Conservation (phyloP, 306 rosid species). For the Medicago arabica region DNA sequence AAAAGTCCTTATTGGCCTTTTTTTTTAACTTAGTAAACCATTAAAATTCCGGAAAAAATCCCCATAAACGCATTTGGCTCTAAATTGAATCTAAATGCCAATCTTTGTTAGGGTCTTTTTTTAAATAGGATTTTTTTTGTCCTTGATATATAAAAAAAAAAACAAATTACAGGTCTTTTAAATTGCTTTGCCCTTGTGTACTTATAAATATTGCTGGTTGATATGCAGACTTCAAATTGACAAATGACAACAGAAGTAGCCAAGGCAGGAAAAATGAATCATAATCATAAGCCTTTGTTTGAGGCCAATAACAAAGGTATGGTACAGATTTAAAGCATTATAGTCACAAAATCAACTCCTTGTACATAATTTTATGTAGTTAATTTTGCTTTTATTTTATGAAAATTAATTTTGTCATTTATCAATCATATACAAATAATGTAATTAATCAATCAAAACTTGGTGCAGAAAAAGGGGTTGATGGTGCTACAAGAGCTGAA, state of each 20-base stretch:
- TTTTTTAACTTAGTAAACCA: no score
- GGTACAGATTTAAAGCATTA: not conserved
- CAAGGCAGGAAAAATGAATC: conserved; percentile 5
- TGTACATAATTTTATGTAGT: not conserved
- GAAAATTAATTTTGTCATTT: not conserved
- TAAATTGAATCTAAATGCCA: no score
- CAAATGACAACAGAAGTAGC: not conserved
- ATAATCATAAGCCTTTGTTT: not conserved
- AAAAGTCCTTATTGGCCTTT: no score
- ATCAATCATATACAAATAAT: not conserved
- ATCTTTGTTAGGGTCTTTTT: no score
- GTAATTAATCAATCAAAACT: not conserved
- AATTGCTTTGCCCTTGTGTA: no score
- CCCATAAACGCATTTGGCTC: no score
- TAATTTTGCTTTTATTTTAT: not conserved
- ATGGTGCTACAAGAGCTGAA: not conserved
- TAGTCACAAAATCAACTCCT: not conserved
- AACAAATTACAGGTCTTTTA: no score
- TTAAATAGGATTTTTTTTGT: no score
- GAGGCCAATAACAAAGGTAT: conserved; percentile 14
- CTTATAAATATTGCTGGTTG: not conserved
- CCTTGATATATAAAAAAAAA: no score
- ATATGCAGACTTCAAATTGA: not conserved
- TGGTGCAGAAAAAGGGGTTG: not conserved
- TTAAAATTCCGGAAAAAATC: no score